Evolutionary conservation across 257 asterid species (phyloP).

Genomic region (Pogostemon cablin): DNA sequence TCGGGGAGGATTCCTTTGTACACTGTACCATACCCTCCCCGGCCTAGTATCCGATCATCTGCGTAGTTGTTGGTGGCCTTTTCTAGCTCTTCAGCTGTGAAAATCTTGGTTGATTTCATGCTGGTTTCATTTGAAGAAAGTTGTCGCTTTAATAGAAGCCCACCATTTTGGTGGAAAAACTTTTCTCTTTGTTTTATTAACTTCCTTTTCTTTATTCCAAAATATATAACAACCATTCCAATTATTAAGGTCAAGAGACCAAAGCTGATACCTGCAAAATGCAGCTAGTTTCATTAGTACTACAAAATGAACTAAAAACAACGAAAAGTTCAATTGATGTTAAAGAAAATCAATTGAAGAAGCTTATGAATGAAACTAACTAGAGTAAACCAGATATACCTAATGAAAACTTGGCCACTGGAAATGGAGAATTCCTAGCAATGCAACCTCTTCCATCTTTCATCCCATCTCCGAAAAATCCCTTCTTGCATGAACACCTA

Average conservation of each 20-base stretch:
- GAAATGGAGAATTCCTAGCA: slow-evolving; percentile 42
- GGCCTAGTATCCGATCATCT: slow-evolving; percentile 52
- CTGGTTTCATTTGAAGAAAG: slow-evolving; percentile 37
- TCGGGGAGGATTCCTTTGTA: slow-evolving; percentile 55
- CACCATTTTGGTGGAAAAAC: slow-evolving; percentile 51
- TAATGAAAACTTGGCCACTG: slow-evolving; percentile 50
- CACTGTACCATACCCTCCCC: slow-evolving; percentile 60
- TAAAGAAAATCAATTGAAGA: neutral
- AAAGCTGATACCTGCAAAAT: slow-evolving; percentile 37
- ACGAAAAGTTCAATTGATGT: neutral
- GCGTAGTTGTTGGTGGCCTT: slow-evolving; percentile 54
- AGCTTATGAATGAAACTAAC: neutral
- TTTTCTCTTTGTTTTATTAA: slow-evolving; percentile 38
- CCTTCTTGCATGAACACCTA: slow-evolving; percentile 53
- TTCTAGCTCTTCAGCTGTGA: slow-evolving; percentile 43
- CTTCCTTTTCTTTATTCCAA: slow-evolving; percentile 37
- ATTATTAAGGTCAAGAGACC: slow-evolving; percentile 33
- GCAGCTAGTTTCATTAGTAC: neutral
- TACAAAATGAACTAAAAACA: no score
- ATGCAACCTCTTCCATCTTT: slow-evolving; percentile 52
- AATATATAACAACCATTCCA: slow-evolving; percentile 24
- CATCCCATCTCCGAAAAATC: slow-evolving; percentile 49
- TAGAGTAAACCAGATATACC: slow-evolving; percentile 36
- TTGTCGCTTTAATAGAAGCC: slow-evolving; percentile 40
- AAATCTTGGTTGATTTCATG: slow-evolving; percentile 36